Conservation (phyloP, 371 early-diverging fungal genomes). For the Apophysomyces elegans region DNA sequence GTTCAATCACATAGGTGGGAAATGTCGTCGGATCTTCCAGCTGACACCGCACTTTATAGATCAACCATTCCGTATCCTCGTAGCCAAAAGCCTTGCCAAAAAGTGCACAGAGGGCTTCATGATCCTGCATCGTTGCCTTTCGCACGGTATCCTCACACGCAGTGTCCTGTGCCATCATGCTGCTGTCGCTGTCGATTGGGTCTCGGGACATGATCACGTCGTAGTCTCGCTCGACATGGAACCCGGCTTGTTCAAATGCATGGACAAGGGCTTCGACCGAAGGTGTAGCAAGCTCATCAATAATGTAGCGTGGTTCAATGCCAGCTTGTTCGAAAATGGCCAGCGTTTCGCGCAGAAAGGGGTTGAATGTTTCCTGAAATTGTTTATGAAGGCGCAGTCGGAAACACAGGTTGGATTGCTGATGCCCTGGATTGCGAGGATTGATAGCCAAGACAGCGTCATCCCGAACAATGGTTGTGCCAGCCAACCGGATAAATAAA, state of each 20-base stretch:
- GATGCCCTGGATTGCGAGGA: conserved; percentile 17
- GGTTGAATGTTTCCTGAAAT: not conserved
- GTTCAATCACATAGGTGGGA: conserved; percentile 13
- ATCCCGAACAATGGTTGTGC: conserved; percentile 12
- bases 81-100: conserved; percentile 12
- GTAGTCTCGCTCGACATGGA: conserved; percentile 11
- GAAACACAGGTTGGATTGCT: conserved; percentile 20
- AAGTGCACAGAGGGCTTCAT: not conserved
- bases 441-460: conserved; percentile 18
- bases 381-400: conserved; percentile 1
- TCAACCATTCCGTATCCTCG: conserved; percentile 11
- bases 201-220: conserved; percentile 18
- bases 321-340: not conserved
- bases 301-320: conserved; percentile 13
- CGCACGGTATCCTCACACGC: not conserved
- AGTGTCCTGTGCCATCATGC: too few relatives aligned
- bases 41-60: conserved; percentile 11
- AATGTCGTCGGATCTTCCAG: not conserved
- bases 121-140: not conserved
- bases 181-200: too few relatives aligned
- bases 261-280: not conserved
- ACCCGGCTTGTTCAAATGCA: conserved; percentile 2
- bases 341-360: not conserved
- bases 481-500: conserved; percentile 16
- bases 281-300: conserved; percentile 12